Percentiles rank a stretch among this genome's conserved stretches.
Evolutionary conservation across 1,284 basidiomycete species (phyloP).

Genomic region (Boletus chippewaensis): DNA sequence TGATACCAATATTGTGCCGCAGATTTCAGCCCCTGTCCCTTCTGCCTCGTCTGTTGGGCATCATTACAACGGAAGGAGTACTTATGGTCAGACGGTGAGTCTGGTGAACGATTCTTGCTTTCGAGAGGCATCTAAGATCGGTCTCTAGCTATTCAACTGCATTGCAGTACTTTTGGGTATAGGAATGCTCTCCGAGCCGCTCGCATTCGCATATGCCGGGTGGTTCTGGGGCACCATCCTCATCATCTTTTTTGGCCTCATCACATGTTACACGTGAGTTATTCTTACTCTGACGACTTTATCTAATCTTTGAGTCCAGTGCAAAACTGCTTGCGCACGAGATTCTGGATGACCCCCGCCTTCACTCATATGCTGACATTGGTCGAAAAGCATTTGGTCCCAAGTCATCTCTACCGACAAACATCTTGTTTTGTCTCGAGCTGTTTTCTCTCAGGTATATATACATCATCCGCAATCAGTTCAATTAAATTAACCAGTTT

Average conservation of each 20-base stretch:
- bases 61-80: constrained; percentile 51
- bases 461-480: neutral
- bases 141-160: constrained; percentile 76
- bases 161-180: constrained; percentile 84
- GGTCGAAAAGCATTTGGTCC: constrained; percentile 82
- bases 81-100: constrained; percentile 78
- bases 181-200: constrained; percentile 84
- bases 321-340: constrained; percentile 79
- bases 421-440: constrained; percentile 77
- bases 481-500: neutral
- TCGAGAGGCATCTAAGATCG: constrained; percentile 1
- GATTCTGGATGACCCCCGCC: constrained; percentile 61
- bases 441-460: constrained; percentile 71
- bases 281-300: neutral
- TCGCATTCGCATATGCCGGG: constrained; percentile 83
- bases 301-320: constrained; percentile 35
- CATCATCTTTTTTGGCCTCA: constrained; percentile 69
- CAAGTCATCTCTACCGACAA: constrained; percentile 61
- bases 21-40: constrained; percentile 1
- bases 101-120: neutral
- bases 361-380: constrained; percentile 85
- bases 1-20: neutral
- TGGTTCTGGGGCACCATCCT: constrained; percentile 75
- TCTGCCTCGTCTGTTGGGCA: constrained; percentile 24
- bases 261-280: constrained; percentile 84